Evolutionary conservation across 768 basidiomycete genomes (phyloP).

Genomic region (Hericium rajendrae): DNA sequence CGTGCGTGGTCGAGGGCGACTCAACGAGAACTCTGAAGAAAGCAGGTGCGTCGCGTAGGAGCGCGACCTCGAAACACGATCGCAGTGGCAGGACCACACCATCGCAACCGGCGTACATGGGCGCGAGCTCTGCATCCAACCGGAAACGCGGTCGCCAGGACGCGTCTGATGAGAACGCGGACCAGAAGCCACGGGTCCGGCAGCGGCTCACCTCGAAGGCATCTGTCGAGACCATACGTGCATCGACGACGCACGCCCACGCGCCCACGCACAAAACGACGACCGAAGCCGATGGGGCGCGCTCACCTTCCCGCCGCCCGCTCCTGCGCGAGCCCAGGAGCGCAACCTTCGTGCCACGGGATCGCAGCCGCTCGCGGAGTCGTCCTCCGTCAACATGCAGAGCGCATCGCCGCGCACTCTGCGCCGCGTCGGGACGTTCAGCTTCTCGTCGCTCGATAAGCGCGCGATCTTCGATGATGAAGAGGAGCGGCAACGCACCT

Average conservation of each 20-base stretch:
- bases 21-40: slow-evolving; percentile 2
- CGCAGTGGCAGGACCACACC: background rate
- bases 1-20: background rate
- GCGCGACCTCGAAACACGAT: background rate
- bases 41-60: background rate
- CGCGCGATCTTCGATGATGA: background rate
- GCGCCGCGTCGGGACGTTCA: slow-evolving; percentile 13
- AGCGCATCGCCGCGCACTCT: slow-evolving; percentile 7
- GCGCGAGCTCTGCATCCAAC: background rate
- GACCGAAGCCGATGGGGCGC: background rate
- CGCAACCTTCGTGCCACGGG: background rate
- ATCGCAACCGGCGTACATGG: background rate
- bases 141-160: slow-evolving; percentile 13
- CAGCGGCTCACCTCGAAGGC: slow-evolving; percentile 13
- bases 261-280: background rate
- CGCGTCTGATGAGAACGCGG: slow-evolving; percentile 10
- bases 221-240: slow-evolving; percentile 13
- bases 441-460: slow-evolving; percentile 5
- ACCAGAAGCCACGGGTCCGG: slow-evolving; percentile 10
- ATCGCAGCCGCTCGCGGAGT: slow-evolving; percentile 9
- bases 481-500: too few species aligned
- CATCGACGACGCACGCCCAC: background rate
- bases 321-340: background rate
- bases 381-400: slow-evolving; percentile 4
- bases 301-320: background rate